Evolutionary conservation across 2,329 filamentous ascomycete species (phyloP).

Genomic region (Aspergillus sp.): DNA sequence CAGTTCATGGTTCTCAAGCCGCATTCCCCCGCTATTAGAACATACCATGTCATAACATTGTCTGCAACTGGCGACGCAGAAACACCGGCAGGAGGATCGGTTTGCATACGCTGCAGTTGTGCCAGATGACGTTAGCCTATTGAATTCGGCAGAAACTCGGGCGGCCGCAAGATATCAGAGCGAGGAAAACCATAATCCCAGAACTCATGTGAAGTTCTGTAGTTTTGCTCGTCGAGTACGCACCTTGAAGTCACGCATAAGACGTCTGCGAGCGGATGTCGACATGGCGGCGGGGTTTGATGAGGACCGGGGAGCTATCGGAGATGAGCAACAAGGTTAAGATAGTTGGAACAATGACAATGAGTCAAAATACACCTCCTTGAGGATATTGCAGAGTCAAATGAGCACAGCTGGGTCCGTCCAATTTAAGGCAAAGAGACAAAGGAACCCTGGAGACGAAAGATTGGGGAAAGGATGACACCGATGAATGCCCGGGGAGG

Average conservation of each 20-base stretch:
- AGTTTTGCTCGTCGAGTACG: conserved; percentile 17
- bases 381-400: background rate
- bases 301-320: conserved; percentile 5
- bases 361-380: background rate
- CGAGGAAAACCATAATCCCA: background rate
- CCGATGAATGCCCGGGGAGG: too few relatives aligned
- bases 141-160: background rate
- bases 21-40: background rate
- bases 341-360: background rate
- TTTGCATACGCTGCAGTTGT: conserved; percentile 81
- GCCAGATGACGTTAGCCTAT: background rate
- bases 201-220: background rate
- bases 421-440: background rate
- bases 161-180: background rate
- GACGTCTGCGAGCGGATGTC: conserved; percentile 84
- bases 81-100: conserved; percentile 91
- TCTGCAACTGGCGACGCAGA: conserved; percentile 85
- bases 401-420: background rate
- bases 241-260: conserved; percentile 99
- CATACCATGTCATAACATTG: conserved; percentile 37
- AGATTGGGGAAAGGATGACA: too few relatives aligned
- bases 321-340: background rate
- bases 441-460: too few relatives aligned
- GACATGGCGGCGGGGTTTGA: conserved; percentile 56
- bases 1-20: conserved; percentile 14